These are phyloP conservation scores for Tritrichomonas foetus DNA, from an alignment of 208 protist species.

Conservation along the genomic window DNA sequence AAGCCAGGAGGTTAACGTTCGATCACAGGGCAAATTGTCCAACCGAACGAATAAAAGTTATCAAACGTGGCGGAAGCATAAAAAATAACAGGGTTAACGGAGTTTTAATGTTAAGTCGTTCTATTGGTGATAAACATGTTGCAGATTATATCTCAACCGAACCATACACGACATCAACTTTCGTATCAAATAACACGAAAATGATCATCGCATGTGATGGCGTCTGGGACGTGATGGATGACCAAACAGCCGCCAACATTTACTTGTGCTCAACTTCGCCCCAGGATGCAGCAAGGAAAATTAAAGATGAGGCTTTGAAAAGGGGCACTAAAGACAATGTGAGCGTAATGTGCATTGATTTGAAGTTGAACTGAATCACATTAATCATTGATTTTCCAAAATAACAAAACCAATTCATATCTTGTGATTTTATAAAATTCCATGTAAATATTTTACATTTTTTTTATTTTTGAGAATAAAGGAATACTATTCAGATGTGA, in stretches of 20 bases:
- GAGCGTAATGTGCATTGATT: background rate
- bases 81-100: background rate
- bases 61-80: background rate
- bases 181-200: background rate
- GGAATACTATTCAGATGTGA: too few relatives aligned
- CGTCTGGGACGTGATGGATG: background rate
- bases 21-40: background rate
- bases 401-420: too few relatives aligned
- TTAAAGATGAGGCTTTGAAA: background rate
- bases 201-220: slow-evolving; percentile 29
- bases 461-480: too few relatives aligned
- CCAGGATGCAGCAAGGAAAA: background rate
- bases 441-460: too few relatives aligned
- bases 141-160: background rate
- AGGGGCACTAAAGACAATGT: background rate
- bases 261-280: background rate
- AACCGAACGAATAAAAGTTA: background rate
- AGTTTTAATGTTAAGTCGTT: background rate
- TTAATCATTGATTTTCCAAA: too few relatives aligned
- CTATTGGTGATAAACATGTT: background rate
- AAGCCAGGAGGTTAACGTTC: background rate
- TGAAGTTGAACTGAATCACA: background rate
- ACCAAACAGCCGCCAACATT: background rate
- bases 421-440: too few relatives aligned
- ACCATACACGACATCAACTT: background rate